A percentile compares a stretch with the other conserved stretches of the same genome.
These are phyloP conservation scores for Heracleum sosnowskyi DNA, from an alignment of 129 eudicot genomes.

Conservation along the genomic window DNA sequence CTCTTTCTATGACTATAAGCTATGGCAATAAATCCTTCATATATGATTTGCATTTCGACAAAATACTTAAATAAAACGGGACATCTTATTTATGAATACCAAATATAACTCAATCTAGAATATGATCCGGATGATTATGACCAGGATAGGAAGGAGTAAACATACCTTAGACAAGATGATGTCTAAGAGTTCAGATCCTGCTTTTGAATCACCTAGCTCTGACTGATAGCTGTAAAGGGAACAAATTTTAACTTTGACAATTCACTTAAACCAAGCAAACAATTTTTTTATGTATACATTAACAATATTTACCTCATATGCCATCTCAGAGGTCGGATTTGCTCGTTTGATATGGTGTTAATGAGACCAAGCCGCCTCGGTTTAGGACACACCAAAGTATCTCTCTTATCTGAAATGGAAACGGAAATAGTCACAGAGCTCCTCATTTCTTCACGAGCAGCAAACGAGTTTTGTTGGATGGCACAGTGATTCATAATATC, in stretches of 20 bases:
- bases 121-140: neutral
- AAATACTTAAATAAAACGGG: neutral
- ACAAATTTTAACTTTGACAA: neutral
- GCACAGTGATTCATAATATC: slow-evolving; percentile 32
- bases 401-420: slow-evolving; percentile 22
- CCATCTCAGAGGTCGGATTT: slow-evolving; percentile 32
- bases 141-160: neutral
- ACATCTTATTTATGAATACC: neutral
- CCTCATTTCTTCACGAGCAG: slow-evolving; percentile 40
- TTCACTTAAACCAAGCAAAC: neutral
- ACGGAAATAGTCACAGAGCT: slow-evolving; percentile 15
- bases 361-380: slow-evolving; percentile 34
- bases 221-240: slow-evolving; percentile 47
- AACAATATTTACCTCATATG: slow-evolving; percentile 43
- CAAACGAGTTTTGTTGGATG: slow-evolving; percentile 22
- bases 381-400: slow-evolving; percentile 45
- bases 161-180: slow-evolving; percentile 76
- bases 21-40: neutral
- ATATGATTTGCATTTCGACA: neutral
- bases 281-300: neutral
- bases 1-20: neutral
- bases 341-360: slow-evolving; percentile 16
- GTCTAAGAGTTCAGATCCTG: slow-evolving; percentile 87
- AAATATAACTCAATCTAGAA: neutral
- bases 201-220: slow-evolving; percentile 63